These are phyloP conservation scores for Nannochloropsis granulata DNA, from an alignment of 108 stramenopile species.

Conservation along the genomic window DNA sequence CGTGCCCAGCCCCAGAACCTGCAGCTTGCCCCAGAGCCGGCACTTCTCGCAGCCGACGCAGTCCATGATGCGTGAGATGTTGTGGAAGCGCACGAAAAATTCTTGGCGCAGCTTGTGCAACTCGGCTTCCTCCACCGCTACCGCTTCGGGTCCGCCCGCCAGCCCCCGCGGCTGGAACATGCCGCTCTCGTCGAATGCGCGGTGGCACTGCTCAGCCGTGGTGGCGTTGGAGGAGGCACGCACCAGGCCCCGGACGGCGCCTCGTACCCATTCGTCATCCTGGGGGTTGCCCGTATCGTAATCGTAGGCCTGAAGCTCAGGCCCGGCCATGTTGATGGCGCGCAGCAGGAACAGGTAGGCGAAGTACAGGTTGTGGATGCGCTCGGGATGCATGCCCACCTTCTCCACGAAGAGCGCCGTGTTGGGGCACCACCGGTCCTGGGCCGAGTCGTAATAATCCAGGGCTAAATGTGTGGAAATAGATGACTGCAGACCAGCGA, in stretches of 20 bases:
- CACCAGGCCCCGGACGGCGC: not conserved
- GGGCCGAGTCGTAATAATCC: not conserved
- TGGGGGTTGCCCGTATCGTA: slow-evolving; percentile 30
- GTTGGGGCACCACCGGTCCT: not conserved
- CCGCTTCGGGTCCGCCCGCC: not conserved
- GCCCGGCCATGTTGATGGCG: slow-evolving; percentile 54
- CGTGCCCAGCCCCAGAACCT: slow-evolving; percentile 36
- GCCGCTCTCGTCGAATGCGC: slow-evolving; percentile 32
- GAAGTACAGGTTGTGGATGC: slow-evolving; percentile 78
- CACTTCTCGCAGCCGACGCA: slow-evolving; percentile 97
- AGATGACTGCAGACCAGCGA: slow-evolving; percentile 34
- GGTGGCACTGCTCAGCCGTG: slow-evolving; percentile 4
- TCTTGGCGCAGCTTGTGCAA: slow-evolving; percentile 6
- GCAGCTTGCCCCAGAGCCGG: slow-evolving; percentile 35
- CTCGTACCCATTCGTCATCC: slow-evolving; percentile 4
- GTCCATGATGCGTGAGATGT: slow-evolving; percentile 84
- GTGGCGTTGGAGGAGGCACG: not conserved
- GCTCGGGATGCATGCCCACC: slow-evolving; percentile 55
- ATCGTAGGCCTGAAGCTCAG: slow-evolving; percentile 32
- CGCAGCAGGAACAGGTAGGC: slow-evolving; percentile 71
- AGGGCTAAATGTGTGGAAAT: slow-evolving; percentile 22
- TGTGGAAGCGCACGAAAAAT: slow-evolving; percentile 39
- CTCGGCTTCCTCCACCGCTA: not conserved
- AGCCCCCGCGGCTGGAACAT: slow-evolving; percentile 4
- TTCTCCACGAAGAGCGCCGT: not conserved